These are phyloP conservation scores for Coleophoma eucalyptorum DNA, from an alignment of 2,329 filamentous ascomycete species.

Conservation along the genomic window DNA sequence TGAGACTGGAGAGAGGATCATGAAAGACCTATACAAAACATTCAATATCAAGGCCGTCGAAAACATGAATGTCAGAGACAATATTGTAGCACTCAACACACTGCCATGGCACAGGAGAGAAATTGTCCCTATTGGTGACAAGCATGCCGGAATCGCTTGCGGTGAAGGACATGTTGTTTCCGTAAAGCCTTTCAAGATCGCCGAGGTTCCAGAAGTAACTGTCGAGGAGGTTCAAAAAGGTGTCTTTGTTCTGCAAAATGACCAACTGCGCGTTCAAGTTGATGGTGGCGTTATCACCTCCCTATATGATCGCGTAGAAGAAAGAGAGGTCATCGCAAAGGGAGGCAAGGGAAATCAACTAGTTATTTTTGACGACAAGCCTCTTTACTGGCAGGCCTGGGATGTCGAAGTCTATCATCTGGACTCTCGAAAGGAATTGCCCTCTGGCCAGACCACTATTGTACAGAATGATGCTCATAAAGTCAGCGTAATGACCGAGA, in stretches of 20 bases:
- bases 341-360: conserved; percentile 82
- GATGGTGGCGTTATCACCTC: conserved; percentile 77
- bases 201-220: conserved; percentile 44
- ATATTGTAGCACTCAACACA: conserved; percentile 72
- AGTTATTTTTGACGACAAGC: conserved; percentile 96
- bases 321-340: conserved; percentile 73
- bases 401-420: conserved; percentile 97
- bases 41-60: conserved; percentile 57
- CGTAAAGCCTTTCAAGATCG: conserved; percentile 45
- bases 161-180: conserved; percentile 50
- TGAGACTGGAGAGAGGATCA: conserved; percentile 66
- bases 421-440: conserved; percentile 75
- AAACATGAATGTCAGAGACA: conserved; percentile 34
- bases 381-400: conserved; percentile 96
- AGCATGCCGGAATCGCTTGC: conserved; percentile 49
- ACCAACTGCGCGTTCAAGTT: conserved; percentile 69
- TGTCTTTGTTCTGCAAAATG: conserved; percentile 76
- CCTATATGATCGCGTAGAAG: conserved; percentile 68
- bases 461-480: conserved; percentile 68
- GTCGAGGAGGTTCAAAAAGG: conserved; percentile 49
- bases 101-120: conserved; percentile 81
- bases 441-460: conserved; percentile 65
- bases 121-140: conserved; percentile 59
- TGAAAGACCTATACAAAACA: conserved; percentile 64
- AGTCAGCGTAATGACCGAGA: conserved; percentile 79